Evolutionary conservation across 2,329 filamentous ascomycete genomes (phyloP).

Genomic region (Fusarium sp.): DNA sequence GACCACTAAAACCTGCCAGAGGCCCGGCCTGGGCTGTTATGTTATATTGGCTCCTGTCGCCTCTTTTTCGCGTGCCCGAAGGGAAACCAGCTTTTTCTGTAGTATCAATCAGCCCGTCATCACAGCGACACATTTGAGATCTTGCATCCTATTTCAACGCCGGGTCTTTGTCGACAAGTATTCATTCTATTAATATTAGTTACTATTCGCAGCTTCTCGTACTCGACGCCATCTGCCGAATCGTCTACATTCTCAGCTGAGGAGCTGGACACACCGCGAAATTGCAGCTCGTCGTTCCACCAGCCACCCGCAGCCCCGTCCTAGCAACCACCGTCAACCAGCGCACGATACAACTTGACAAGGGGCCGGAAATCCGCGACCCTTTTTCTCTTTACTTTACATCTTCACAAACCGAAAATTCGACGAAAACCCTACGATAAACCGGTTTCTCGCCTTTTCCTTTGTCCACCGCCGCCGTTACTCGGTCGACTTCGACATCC

Average conservation of each 20-base stretch:
- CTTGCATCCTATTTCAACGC: neutral
- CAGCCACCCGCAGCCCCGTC: conserved; percentile 41
- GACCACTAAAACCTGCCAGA: conserved; percentile 42
- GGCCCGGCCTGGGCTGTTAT: conserved; percentile 27
- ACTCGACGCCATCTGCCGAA: neutral
- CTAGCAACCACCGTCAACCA: conserved; percentile 42
- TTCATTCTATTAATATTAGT: neutral
- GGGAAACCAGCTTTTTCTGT: conserved; percentile 37
- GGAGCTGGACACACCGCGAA: conserved; percentile 39
- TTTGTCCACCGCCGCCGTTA: conserved; percentile 25
- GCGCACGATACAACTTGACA: conserved; percentile 33
- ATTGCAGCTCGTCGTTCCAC: conserved; percentile 41
- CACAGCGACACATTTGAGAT: conserved; percentile 14
- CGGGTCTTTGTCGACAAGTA: neutral
- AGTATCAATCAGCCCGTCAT: conserved; percentile 27
- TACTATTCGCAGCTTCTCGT: neutral
- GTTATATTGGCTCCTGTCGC: conserved; percentile 45
- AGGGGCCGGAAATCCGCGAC: conserved; percentile 35
- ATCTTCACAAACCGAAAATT: conserved; percentile 33
- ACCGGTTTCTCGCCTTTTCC: conserved; percentile 12
- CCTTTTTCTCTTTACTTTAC: conserved; percentile 28
- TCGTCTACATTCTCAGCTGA: conserved; percentile 10
- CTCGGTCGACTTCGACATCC: conserved; percentile 24
- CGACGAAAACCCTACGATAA: conserved; percentile 22
- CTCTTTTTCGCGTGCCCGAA: conserved; percentile 28